These are phyloP conservation scores for Globisporangium radiosum DNA, from an alignment of 352 stramenopile genomes.

Conservation along the genomic window DNA sequence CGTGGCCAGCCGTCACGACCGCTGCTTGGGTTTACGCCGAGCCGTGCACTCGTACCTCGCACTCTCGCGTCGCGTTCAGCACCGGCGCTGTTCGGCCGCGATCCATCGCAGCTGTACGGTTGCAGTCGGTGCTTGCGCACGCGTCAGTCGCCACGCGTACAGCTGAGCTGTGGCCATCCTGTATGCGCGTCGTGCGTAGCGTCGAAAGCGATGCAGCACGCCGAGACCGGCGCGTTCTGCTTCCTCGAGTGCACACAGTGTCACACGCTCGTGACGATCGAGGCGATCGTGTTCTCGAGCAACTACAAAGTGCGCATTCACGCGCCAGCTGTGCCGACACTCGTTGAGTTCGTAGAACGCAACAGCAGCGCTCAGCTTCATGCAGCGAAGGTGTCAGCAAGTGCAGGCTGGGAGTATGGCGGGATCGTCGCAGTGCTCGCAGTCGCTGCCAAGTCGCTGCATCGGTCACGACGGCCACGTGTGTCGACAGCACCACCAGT, in stretches of 20 bases:
- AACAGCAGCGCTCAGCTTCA: background rate
- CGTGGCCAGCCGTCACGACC: conserved; percentile 52
- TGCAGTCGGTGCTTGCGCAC: conserved; percentile 50
- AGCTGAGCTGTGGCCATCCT: conserved; percentile 57
- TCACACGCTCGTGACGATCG: conserved; percentile 40
- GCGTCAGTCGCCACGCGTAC: conserved; percentile 47
- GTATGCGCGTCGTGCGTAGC: conserved; percentile 54
- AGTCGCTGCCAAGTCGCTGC: conserved; percentile 28
- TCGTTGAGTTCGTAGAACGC: conserved; percentile 22
- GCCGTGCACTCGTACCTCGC: background rate
- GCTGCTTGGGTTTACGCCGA: conserved; percentile 35
- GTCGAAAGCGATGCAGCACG: conserved; percentile 33
- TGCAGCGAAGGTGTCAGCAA: background rate
- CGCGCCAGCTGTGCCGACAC: conserved; percentile 20
- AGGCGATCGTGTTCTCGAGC: conserved; percentile 45
- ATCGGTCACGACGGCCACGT: background rate
- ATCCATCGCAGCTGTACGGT: conserved; percentile 38
- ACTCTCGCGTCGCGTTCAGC: background rate
- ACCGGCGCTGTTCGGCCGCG: conserved; percentile 5
- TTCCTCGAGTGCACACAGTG: conserved; percentile 52
- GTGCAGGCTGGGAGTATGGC: conserved; percentile 28
- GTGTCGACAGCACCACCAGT: background rate
- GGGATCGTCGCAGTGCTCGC: conserved; percentile 36
- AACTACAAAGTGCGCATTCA: conserved; percentile 48
- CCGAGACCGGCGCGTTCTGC: conserved; percentile 32